Evolutionary conservation across 148 eudicot species (phyloP).

Genomic region (Rhododendron molle): DNA sequence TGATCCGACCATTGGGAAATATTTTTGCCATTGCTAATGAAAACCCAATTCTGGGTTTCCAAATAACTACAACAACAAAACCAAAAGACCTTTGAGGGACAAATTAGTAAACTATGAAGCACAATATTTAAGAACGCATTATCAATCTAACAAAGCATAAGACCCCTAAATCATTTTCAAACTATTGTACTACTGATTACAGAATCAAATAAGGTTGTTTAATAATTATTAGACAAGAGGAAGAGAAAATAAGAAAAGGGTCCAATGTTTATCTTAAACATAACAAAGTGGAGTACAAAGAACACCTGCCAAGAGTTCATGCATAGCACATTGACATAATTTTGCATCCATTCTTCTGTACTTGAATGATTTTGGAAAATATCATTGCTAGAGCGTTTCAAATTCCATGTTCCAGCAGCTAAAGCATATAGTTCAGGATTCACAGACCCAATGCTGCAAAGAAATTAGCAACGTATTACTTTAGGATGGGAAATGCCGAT

Average conservation of each 20-base stretch:
- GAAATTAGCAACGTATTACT: slow-evolving; percentile 13
- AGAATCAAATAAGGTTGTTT: background rate
- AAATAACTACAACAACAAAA: background rate
- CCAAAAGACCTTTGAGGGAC: background rate
- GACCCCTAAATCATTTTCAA: background rate
- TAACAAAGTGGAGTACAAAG: background rate
- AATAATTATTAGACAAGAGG: background rate
- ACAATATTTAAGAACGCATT: background rate
- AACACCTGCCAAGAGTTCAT: slow-evolving; percentile 97
- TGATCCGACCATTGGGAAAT: background rate
- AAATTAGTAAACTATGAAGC: background rate
- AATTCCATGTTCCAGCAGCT: slow-evolving; percentile 55
- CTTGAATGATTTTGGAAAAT: slow-evolving; percentile 25
- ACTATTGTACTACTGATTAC: background rate
- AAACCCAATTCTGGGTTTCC: background rate
- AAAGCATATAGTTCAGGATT: slow-evolving; percentile 79
- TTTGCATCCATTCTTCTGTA: slow-evolving; percentile 60
- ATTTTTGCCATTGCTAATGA: background rate
- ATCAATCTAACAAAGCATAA: background rate
- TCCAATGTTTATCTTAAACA: background rate
- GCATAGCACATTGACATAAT: slow-evolving; percentile 73
- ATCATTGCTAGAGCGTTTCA: slow-evolving; percentile 21
- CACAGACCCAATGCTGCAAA: slow-evolving; percentile 84
- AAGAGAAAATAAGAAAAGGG: background rate
- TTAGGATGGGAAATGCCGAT: background rate